Base-by-base conservation (phyloP, 1,284 basidiomycete species). In the Naganishia sp. region DNA sequence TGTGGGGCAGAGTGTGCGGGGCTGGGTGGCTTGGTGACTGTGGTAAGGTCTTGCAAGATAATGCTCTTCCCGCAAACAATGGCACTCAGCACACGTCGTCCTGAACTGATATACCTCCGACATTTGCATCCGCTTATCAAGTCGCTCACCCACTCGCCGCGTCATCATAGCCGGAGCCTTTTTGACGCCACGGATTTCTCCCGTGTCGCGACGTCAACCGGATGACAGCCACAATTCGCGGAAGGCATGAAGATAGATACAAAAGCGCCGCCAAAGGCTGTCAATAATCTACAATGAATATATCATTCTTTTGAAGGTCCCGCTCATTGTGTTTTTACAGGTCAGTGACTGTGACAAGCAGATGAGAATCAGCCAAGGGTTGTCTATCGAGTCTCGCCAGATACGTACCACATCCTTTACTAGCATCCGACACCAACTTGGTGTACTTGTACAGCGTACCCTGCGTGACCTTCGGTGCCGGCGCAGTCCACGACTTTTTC, bases 381-480 rank as follows among this genome's bases (percentile, higher is more conserved):
- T 6, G 28, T 9, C 13, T 18, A 49, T n/a, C 3, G 48, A 10
- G 7, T 7, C 15, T 18, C 28, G 44, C 9, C n/a, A 16, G 25
- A 16, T 6, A 66, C 65, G 16, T 50, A 66, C 65, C 77, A 71
- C 79, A 80, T 59, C 79, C 79, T 43, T 74, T 70, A 64, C 74
- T 76, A 13, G 79, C 94, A 78, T 98, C 93, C 70, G 85, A 85
- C 63, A 94, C 92, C 43, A 84, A 81, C 79, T 90, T 91, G 70
- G 86, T 84, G 23, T 94, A 95, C 82, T 94, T 95, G 84, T 85
- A 90, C 64, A 96, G 82, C 0, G 92, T 89, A 63, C 94, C 94
- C 74, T 89, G 86, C 31, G 81, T 84, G 60, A 88, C 90, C 80
- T 94, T 96, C 72, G 94, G 85, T 23, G 92, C 89, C 25, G 89